Evolutionary conservation across 306 rosid species (phyloP).

Genomic region (Mimosa bimucronata): DNA sequence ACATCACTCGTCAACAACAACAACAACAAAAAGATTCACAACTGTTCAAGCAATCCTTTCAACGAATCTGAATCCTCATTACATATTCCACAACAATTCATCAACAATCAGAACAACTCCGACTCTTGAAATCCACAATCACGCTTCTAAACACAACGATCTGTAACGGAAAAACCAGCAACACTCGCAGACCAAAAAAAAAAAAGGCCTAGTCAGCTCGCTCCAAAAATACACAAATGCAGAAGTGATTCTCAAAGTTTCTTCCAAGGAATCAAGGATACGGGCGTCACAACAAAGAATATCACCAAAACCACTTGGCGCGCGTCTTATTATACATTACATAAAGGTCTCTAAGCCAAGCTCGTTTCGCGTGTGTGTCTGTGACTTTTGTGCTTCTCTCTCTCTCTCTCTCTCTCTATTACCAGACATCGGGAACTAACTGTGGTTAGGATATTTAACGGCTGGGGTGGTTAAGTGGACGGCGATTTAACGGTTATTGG

Average conservation of each 20-base stretch:
- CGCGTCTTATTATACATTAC: constrained; percentile 48
- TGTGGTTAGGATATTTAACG: constrained; percentile 36
- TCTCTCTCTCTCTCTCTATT: constrained; percentile 14
- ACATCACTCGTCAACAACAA: constrained; percentile 56
- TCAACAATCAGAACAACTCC: constrained; percentile 23
- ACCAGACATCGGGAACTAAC: constrained; percentile 21
- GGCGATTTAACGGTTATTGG: constrained; percentile 34
- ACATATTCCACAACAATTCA: constrained; percentile 5
- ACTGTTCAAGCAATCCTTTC: background rate
- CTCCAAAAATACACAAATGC: constrained; percentile 38
- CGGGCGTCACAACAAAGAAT: constrained; percentile 53
- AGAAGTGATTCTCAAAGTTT: background rate
- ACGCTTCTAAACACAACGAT: constrained; percentile 18
- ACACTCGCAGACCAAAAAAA: constrained; percentile 43
- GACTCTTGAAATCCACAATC: constrained; percentile 38
- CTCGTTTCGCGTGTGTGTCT: constrained; percentile 16
- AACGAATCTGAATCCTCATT: constrained; percentile 40
- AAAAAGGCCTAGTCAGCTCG: constrained; percentile 41
- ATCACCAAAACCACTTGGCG: constrained; percentile 47
- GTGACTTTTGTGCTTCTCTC: background rate
- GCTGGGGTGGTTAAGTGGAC: background rate
- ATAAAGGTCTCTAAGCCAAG: constrained; percentile 25
- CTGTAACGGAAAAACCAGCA: constrained; percentile 42
- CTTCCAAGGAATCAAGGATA: constrained; percentile 40
- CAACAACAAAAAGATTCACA: background rate